phyloP scores from a whole-genome alignment of 805 yeast genomes.

The Jamesozyma gamospora region DNA sequence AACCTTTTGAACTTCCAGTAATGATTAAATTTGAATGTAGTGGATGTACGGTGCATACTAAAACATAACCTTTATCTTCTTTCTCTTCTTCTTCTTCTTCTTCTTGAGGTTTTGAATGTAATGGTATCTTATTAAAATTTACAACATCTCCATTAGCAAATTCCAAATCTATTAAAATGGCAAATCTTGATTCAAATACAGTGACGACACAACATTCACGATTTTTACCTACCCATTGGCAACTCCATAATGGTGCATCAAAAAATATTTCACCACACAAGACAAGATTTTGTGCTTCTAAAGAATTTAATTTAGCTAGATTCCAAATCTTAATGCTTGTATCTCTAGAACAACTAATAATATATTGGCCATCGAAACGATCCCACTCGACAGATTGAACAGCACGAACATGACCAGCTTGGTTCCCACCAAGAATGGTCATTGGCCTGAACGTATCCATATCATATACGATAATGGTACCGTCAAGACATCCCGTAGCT shows the following conservation, averaged over 20 bases:
- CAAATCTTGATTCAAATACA: slow-evolving; percentile 51
- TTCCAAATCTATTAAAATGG: slow-evolving; percentile 18
- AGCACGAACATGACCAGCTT: slow-evolving; percentile 60
- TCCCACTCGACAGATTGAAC: slow-evolving; percentile 67
- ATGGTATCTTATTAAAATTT: not conserved
- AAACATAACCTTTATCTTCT: slow-evolving; percentile 22
- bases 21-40: slow-evolving; percentile 37
- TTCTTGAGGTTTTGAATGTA: slow-evolving; percentile 16
- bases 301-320: slow-evolving; percentile 26
- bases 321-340: slow-evolving; percentile 83
- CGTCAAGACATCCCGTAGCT: slow-evolving; percentile 71
- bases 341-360: slow-evolving; percentile 67
- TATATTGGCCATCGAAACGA: slow-evolving; percentile 46
- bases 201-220: slow-evolving; percentile 40
- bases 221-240: slow-evolving; percentile 18
- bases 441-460: slow-evolving; percentile 43
- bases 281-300: slow-evolving; percentile 18
- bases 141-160: not conserved
- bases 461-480: slow-evolving; percentile 65
- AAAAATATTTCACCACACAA: slow-evolving; percentile 39
- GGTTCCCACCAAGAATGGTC: slow-evolving; percentile 34
- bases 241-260: slow-evolving; percentile 65
- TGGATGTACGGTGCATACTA: slow-evolving; percentile 26
- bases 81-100: slow-evolving; percentile 17
- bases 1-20: slow-evolving; percentile 76